Conservation (phyloP, 2,329 filamentous ascomycete genomes). For the Penicillium sclerotigenum region DNA sequence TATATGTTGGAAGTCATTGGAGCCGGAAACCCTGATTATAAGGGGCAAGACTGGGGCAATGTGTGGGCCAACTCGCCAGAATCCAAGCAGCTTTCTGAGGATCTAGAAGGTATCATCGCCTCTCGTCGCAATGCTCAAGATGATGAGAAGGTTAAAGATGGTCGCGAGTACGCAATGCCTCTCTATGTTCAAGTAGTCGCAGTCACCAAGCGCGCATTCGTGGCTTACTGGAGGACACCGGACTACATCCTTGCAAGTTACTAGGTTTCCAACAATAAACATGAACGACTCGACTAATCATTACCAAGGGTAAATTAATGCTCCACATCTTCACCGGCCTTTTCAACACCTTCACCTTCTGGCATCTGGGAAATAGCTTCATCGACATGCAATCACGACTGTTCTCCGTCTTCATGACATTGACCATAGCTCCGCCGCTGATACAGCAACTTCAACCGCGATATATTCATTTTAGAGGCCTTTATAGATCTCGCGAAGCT, state of each 20-base stretch:
- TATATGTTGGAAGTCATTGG: slow-evolving; percentile 78
- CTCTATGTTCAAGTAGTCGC: slow-evolving; percentile 52
- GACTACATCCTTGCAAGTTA: slow-evolving; percentile 51
- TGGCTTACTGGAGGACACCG: slow-evolving; percentile 64
- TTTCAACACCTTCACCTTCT: slow-evolving; percentile 71
- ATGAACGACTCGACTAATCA: neutral
- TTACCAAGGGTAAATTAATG: slow-evolving; percentile 56
- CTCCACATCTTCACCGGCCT: slow-evolving; percentile 61
- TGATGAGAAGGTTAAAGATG: slow-evolving; percentile 45
- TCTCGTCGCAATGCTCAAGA: slow-evolving; percentile 43
- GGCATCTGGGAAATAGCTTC: slow-evolving; percentile 54
- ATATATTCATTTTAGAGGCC: slow-evolving; percentile 62
- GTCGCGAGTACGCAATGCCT: slow-evolving; percentile 63
- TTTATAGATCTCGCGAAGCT: slow-evolving; percentile 70
- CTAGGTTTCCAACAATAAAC: neutral
- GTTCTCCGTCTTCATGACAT: slow-evolving; percentile 73
- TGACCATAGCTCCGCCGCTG: slow-evolving; percentile 70
- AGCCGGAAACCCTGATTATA: slow-evolving; percentile 60
- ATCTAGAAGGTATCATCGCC: slow-evolving; percentile 54
- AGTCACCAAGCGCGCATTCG: slow-evolving; percentile 58
- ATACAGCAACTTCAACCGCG: slow-evolving; percentile 75
- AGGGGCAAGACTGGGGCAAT: slow-evolving; percentile 61
- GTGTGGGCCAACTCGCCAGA: slow-evolving; percentile 58
- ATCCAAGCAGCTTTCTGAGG: slow-evolving; percentile 44
- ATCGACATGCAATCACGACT: slow-evolving; percentile 68